Base-by-base conservation (phyloP, 2,329 filamentous ascomycete species). In the Thielaviopsis cerberus region DNA sequence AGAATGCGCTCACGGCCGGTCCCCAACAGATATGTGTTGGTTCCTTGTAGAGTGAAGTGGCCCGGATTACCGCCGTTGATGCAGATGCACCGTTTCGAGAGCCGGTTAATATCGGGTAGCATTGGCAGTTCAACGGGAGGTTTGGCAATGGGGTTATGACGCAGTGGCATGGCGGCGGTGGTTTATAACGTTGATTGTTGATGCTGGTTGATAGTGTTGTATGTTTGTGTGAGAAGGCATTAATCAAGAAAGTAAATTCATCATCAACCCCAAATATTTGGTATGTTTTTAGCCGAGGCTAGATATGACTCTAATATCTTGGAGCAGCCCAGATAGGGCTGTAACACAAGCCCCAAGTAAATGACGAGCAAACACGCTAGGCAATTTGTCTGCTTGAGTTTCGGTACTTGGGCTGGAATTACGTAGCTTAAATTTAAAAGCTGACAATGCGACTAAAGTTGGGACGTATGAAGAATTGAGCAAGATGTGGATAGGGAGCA, bases 11-110 rank as follows among this genome's bases (percentile, higher is more conserved):
- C 71, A 5, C 73, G 68, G 3, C 90, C 91, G 6, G 78, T 82
- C 60, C 92, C 92, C 60, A 98, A 67, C 20, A 98, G 78, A 69
- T 98, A 98, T 34, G 92, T 98, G 69, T 98, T 98, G 64, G 92
- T 96, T 62, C 89, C 84, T 70, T 85, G 80, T 11, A 85, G 71
- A 4, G 79, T 77, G 65, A 82, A 83, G 74, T 94, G 96, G 67
- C 86, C 81, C 13, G 92, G 91, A 70, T 98, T 98, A 8, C 86
- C 88, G 60, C 85, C 92, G 20, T 97, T 75, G 62, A 98, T 86
- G 58, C 92, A 80, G 62, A 95, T 84, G 51, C 90, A 85, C 15
- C 79, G 74, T 22, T 85, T 78, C 66, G 86, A 91, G 57, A 97
- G 75, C 61, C 85, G 81, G 70, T 91, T 82, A 55, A 94, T 79